Percentiles rank a stretch among this genome's conserved stretches.
phyloP scores from a whole-genome alignment of 2,329 filamentous ascomycete species.

The Aspergillus caelatus region DNA sequence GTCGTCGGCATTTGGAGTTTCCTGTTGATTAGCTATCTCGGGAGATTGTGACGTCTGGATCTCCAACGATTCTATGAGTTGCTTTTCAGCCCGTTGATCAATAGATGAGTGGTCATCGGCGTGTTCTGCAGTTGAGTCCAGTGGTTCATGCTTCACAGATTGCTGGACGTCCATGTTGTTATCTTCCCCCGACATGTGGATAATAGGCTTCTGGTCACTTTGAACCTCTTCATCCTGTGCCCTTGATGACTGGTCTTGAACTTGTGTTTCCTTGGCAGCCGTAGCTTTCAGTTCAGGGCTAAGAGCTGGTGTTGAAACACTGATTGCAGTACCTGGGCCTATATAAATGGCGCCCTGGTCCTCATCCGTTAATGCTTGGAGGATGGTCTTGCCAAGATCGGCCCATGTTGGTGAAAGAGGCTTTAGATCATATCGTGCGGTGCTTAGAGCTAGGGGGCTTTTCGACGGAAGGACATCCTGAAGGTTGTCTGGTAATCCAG shows the following conservation, averaged over 20 bases:
- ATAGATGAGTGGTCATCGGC: conserved; percentile 37
- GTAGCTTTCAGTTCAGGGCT: conserved; percentile 27
- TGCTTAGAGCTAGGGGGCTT: conserved; percentile 39
- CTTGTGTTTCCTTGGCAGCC: conserved; percentile 18
- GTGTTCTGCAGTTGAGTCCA: conserved; percentile 20
- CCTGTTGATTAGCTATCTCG: conserved; percentile 25
- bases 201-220: conserved; percentile 17
- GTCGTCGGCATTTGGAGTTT: conserved; percentile 29
- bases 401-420: conserved; percentile 47
- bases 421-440: conserved; percentile 44
- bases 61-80: conserved; percentile 41
- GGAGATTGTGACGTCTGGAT: conserved; percentile 29
- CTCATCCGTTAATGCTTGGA: conserved; percentile 47
- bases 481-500: conserved; percentile 35
- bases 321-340: conserved; percentile 44
- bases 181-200: conserved; percentile 19
- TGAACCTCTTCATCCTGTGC: conserved; percentile 9
- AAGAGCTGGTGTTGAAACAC: conserved; percentile 43
- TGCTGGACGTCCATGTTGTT: conserved; percentile 17
- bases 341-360: conserved; percentile 31
- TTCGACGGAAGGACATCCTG: conserved; percentile 31
- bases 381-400: conserved; percentile 52
- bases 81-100: conserved; percentile 41
- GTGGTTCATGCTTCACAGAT: conserved; percentile 16
- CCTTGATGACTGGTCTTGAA: conserved; percentile 18